Conservation (phyloP, 2,329 filamentous ascomycete species). For the Cladophialophora carrionii region DNA sequence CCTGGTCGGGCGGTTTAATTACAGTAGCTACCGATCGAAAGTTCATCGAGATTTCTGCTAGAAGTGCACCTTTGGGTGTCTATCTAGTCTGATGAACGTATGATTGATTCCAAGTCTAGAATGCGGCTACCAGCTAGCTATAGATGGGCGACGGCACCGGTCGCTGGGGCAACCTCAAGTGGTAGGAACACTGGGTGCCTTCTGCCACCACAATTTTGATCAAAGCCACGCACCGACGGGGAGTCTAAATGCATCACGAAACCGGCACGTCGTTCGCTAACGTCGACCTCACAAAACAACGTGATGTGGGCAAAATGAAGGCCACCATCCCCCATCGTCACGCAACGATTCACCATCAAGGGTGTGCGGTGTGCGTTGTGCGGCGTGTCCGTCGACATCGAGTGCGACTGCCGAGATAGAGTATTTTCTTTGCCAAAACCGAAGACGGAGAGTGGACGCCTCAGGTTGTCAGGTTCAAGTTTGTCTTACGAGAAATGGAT, state of each 20-base stretch:
- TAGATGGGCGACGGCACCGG: no score
- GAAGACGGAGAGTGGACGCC: slow-evolving; percentile 50
- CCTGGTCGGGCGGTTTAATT: no score
- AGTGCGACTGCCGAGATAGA: slow-evolving; percentile 58
- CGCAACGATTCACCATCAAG: slow-evolving; percentile 52
- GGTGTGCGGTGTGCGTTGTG: no score
- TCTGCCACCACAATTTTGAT: slow-evolving; percentile 57
- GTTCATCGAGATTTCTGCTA: no score
- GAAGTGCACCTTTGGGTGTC: no score
- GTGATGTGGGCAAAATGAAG: slow-evolving; percentile 59
- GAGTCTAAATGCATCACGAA: slow-evolving; percentile 62
- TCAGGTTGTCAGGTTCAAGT: slow-evolving; percentile 49
- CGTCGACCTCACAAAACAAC: slow-evolving; percentile 45
- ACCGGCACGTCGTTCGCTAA: slow-evolving; percentile 56
- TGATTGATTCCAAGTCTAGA: no score
- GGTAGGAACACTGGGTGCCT: no score
- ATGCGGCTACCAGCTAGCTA: no score
- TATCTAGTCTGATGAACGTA: no score
- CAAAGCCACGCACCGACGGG: slow-evolving; percentile 54
- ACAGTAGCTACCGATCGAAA: no score
- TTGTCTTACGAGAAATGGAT: slow-evolving; percentile 61
- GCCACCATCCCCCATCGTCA: slow-evolving; percentile 60
- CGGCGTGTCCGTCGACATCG: slow-evolving; percentile 53
- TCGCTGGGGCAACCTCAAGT: no score
- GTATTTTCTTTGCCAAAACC: slow-evolving; percentile 50